phyloP scores from a whole-genome alignment of 164 flowering plant genomes.

The Tetrastigma voinierianum region DNA sequence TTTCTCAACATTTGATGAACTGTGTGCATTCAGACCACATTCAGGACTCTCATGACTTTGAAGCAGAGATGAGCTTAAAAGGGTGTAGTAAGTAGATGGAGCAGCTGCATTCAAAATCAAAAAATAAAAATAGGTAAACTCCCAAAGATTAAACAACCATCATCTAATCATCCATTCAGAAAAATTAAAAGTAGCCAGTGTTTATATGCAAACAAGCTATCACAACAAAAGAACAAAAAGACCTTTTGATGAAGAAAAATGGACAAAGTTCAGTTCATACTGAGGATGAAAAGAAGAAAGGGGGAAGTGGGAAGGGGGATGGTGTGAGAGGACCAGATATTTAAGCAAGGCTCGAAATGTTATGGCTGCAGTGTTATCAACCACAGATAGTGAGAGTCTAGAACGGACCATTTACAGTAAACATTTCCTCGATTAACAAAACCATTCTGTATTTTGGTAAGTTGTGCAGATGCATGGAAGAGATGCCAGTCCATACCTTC shows the following conservation, averaged over 20 bases:
- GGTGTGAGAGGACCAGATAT: too few species aligned
- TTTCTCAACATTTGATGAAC: too few species aligned
- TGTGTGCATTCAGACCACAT: too few species aligned
- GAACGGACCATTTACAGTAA: constrained; percentile 97
- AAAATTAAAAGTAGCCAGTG: too few species aligned
- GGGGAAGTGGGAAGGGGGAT: too few species aligned
- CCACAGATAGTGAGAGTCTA: constrained; percentile 61
- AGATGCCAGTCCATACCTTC: constrained; percentile 66
- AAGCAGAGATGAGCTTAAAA: too few species aligned
- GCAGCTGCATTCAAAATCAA: constrained; percentile 51
- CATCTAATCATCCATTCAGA: neutral
- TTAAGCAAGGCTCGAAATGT: constrained; percentile 10
- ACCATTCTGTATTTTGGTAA: constrained; percentile 47
- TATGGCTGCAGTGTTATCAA: constrained; percentile 31
- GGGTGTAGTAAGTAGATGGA: constrained; percentile 39
- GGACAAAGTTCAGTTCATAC: neutral
- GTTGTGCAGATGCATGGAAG: constrained; percentile 65
- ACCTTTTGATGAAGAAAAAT: neutral
- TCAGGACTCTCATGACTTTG: too few species aligned
- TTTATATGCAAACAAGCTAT: neutral
- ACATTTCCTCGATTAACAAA: constrained; percentile 55
- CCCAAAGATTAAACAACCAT: neutral
- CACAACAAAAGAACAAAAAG: neutral
- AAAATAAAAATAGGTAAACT: constrained; percentile 6
- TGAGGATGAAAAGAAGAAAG: neutral